A percentile compares a stretch with the other conserved stretches of the same genome.
Conservation (phyloP, 2,329 filamentous ascomycete species). For the Neonectria sp. region DNA sequence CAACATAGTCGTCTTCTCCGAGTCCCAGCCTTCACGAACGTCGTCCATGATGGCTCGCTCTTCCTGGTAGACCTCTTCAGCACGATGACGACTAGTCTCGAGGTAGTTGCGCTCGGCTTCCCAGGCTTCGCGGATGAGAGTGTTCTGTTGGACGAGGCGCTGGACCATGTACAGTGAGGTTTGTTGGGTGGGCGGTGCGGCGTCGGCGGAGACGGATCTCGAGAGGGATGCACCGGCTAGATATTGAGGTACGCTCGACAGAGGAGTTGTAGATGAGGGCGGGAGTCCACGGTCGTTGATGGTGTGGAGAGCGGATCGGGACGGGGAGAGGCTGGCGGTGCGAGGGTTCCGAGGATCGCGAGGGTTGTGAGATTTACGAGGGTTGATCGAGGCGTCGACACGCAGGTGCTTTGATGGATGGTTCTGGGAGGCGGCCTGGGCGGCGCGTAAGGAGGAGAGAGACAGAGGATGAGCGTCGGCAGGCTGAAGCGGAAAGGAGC, state of each 20-base stretch:
- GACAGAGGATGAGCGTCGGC: constrained; percentile 41
- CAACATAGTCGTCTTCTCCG: constrained; percentile 59
- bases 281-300: constrained; percentile 35
- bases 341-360: constrained; percentile 4
- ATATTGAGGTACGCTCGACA: constrained; percentile 39
- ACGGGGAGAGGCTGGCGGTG: constrained; percentile 39
- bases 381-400: constrained; percentile 36
- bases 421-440: constrained; percentile 37
- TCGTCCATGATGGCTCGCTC: constrained; percentile 69
- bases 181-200: constrained; percentile 48
- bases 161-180: constrained; percentile 56
- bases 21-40: constrained; percentile 62
- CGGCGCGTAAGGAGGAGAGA: constrained; percentile 45
- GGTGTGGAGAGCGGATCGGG: constrained; percentile 33
- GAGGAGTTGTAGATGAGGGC: constrained; percentile 41
- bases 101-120: constrained; percentile 68
- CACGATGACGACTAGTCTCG: constrained; percentile 67
- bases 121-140: constrained; percentile 64
- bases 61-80: constrained; percentile 70
- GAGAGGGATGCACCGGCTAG: constrained; percentile 45
- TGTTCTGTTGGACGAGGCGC: constrained; percentile 60
- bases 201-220: constrained; percentile 50
- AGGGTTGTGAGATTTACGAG: background rate
- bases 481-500: constrained; percentile 38
- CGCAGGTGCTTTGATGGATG: constrained; percentile 35